Evolutionary conservation across 169 alveolate species (phyloP), one percentile per base, ranked within the genome.

Genomic region (Plasmodium knowlesi): DNA sequence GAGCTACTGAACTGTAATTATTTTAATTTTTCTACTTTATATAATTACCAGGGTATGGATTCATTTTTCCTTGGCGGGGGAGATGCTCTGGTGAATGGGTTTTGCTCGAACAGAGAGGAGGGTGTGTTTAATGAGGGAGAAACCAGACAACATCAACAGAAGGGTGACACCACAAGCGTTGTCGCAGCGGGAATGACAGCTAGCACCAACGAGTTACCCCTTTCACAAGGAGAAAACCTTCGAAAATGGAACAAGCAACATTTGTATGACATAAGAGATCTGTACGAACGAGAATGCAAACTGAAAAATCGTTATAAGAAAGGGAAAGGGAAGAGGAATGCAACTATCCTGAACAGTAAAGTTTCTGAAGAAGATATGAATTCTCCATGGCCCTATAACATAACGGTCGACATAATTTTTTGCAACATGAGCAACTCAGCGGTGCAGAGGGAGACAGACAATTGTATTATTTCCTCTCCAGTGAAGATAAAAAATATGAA

Each of bases 351-450:
- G 10, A 85, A 72, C 25, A 85, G 39, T 28, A 30, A 85, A 28
- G 25, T 85, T 1, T 25, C 25, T 3, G 93, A 85, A 43, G 85
- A 85, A 28, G 93, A 85, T 61, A 50, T 85, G 61, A 85, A 46
- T 73, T 72, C 53, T 72, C 70, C 34, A 28, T 85, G 93, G 93
- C 93, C 93, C 5, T 85, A 85, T n/a, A 85, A 46, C 41, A 73
- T 85, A 28, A 85, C 93, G 0, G 43, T 85, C 0, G 93, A 85
- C 30, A 85, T 85, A 1, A 85, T 85, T 0, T 85, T 85, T 28
- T 72, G 85, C n/a, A 85, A 85, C 73, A 25, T 85, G 12, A n/a
- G n/a, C n/a, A 85, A 71, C 2, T 19, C 0, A 16, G 8, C 25
- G 61, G 43, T 54, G 9, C 76, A 85, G 6, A 73, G 61, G 43